Base-by-base conservation (phyloP, 176 grass and related monocot species). In the Juncus effusus region DNA sequence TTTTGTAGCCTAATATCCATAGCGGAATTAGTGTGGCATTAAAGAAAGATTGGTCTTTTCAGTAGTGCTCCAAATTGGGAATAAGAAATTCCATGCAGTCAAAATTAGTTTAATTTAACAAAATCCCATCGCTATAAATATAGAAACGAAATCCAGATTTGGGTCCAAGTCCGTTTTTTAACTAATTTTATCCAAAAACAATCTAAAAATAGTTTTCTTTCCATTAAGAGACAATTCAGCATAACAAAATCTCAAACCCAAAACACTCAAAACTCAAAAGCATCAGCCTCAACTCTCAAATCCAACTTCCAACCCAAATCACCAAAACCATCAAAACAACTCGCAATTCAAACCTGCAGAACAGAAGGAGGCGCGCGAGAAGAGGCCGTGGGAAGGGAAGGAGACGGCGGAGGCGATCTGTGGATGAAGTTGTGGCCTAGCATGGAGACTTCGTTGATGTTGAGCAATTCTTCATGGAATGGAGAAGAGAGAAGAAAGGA, bases 351-450 rank as follows among this genome's bases (percentile, higher is more conserved):
- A 54, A 84, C 66, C 76, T 84, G 75, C 6, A 84, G 81, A 16
- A 84, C 73, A 2, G 81, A 66, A 35, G 69, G 54, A 16, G 69
- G 53, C 39, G 69, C 7, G 4, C 69, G 69, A 35, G 76, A 59
- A 35, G 75, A 51, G 39, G 76, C 69, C 0, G 80, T 40, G 6
- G 50, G 68, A 41, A 5, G 79, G 41, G 56, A 41, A 40, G 73
- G 73, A 53, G 59, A 64, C 12, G 55, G 39, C 10, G 64, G 39
- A 40, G 80, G 69, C 2, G 76, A 84, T 58, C 81, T 64, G 13
- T 67, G 81, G 3, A 78, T 74, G 60, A 84, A 84, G 12, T 74
- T 67, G 38, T 68, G 39, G n/a, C 78, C 68, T 54, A 79, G 75
- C 81, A 69, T 79, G 69, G 81, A 83, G 35, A 83, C 80, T 5